Base-by-base conservation (phyloP, 2,329 filamentous ascomycete genomes). In the Pseudogymnoascus sp. region DNA sequence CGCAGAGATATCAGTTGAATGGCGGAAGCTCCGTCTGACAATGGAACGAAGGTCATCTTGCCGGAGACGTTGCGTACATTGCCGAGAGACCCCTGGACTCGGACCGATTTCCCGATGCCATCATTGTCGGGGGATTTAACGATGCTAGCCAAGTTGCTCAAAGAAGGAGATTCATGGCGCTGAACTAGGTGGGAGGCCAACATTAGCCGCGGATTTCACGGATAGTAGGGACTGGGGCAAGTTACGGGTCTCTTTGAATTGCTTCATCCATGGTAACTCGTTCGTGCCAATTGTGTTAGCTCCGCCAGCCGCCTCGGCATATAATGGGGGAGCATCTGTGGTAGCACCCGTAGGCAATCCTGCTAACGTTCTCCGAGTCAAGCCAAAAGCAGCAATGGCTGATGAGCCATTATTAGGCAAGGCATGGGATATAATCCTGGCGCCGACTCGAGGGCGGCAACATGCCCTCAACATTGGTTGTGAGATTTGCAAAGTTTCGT, bases 51-150 rank as follows among this genome's bases (percentile, higher is more conserved):
- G 13, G 63, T 64, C 28, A 63, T 44, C 50, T 57, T 57, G 50
- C 50, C n/a, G n/a, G 50, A 57, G 50, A 57, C 50, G 17, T 57
- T 57, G n/a, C 50, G 50, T 26, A 63, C 40, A 4, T 62, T 59
- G 33, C 61, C 50, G 28, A 71, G 61, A 62, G 64, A 71, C 53
- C 69, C 70, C 15, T 71, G 68, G 19, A 71, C 26, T 10, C 64
- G 63, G 6, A 71, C 62, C 2, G 36, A 60, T 31, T 68, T 38
- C 4, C 60, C 66, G 10, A 67, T 62, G 35, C 65, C 15, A n/a
- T 59, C 11, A 4, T 47, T 28, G 9, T 63, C 60, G 8, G 71
- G 65, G 10, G 67, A 63, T 42, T 63, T 61, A 13, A 70, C 40
- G 13, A 61, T 64, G 38, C n/a, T 57, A 8, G 50, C 50, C 17